Evolutionary conservation across 2,329 filamentous ascomycete species (phyloP).

Genomic region (Blastomyces parvus): DNA sequence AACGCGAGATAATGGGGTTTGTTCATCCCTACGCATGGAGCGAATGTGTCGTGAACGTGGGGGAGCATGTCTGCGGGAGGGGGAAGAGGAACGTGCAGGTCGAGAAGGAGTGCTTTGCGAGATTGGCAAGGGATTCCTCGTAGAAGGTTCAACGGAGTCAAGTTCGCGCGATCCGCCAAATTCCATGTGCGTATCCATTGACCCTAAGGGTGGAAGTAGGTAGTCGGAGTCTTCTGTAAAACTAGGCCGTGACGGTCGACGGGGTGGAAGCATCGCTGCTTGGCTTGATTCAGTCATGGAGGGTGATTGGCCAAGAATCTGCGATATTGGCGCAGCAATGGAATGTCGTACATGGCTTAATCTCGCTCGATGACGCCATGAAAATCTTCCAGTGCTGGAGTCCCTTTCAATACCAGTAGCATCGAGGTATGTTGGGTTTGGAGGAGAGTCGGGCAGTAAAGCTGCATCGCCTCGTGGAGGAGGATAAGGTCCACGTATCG

Average conservation of each 20-base stretch:
- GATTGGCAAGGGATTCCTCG: slow-evolving; percentile 22
- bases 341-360: slow-evolving; percentile 37
- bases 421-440: slow-evolving; percentile 22
- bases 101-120: slow-evolving; percentile 21
- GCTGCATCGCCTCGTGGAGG: slow-evolving; percentile 30
- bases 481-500: slow-evolving; percentile 32
- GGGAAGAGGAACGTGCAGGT: slow-evolving; percentile 24
- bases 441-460: slow-evolving; percentile 23
- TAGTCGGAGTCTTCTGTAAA: slow-evolving; percentile 27
- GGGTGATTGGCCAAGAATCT: slow-evolving; percentile 35
- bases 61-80: slow-evolving; percentile 32
- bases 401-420: slow-evolving; percentile 20
- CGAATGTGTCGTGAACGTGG: slow-evolving; percentile 47
- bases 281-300: slow-evolving; percentile 19
- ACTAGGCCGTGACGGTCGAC: slow-evolving; percentile 23
- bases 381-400: slow-evolving; percentile 24
- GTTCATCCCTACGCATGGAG: slow-evolving; percentile 48
- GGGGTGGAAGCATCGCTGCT: slow-evolving; percentile 21
- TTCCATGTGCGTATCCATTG: slow-evolving; percentile 35
- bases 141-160: slow-evolving; percentile 34
- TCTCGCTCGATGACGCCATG: slow-evolving; percentile 34
- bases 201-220: slow-evolving; percentile 28
- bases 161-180: slow-evolving; percentile 34
- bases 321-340: slow-evolving; percentile 35
- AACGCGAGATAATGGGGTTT: slow-evolving; percentile 52